A percentile compares a stretch with the other conserved stretches of the same genome.
Evolutionary conservation across 164 flowering plant genomes (phyloP).

Genomic region (Tetrastigma voinierianum): DNA sequence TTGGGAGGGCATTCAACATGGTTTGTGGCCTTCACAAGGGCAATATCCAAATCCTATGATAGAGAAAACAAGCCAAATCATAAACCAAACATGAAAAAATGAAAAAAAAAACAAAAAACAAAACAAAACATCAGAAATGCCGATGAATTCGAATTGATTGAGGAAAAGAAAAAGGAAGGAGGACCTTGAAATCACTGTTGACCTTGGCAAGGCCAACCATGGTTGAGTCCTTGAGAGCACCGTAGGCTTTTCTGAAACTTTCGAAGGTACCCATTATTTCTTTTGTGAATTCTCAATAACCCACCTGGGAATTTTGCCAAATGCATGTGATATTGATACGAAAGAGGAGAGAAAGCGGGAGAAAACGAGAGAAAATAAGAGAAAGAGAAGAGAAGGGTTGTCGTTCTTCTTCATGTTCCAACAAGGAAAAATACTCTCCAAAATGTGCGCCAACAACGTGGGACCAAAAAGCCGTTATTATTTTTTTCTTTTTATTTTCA

Average conservation of each 20-base stretch:
- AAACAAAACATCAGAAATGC: not conserved
- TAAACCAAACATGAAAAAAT: too few relatives aligned
- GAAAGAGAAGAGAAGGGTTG: too few relatives aligned
- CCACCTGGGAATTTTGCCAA: too few relatives aligned
- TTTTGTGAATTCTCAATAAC: not conserved
- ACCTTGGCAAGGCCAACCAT: conserved; percentile 88
- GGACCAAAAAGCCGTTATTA: too few relatives aligned
- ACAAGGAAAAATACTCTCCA: too few relatives aligned
- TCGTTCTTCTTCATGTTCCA: too few relatives aligned
- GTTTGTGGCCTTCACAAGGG: conserved; percentile 85
- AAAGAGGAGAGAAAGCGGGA: too few relatives aligned
- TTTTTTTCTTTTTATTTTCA: too few relatives aligned
- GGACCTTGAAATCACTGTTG: conserved; percentile 85
- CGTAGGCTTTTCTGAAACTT: conserved; percentile 80
- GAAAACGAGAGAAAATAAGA: too few relatives aligned
- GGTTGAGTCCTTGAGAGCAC: conserved; percentile 89
- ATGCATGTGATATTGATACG: too few relatives aligned
- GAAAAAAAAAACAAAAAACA: too few relatives aligned
- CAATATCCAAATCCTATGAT: conserved; percentile 75
- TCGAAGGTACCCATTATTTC: conserved; percentile 64
- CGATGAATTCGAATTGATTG: not conserved
- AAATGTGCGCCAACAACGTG: too few relatives aligned
- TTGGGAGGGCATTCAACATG: conserved; percentile 80
- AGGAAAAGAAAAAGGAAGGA: not conserved
- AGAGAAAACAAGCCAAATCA: not conserved